Evolutionary conservation across 495 filamentous ascomycete species (phyloP).

Genomic region (Annulohypoxylon nitens): DNA sequence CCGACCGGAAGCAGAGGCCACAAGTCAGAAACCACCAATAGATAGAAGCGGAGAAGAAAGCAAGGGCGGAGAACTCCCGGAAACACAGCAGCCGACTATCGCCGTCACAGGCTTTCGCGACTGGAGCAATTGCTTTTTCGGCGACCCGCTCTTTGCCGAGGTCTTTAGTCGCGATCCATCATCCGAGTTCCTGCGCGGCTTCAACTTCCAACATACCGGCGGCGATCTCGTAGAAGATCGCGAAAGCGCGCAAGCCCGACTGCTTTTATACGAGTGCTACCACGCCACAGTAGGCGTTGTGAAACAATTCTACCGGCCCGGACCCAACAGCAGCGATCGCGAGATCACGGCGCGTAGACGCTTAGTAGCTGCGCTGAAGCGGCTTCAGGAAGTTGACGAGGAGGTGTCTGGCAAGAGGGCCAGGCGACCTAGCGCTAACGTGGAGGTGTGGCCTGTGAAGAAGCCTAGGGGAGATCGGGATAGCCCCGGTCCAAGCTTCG

Average conservation of each 20-base stretch:
- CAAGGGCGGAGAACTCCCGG: background rate
- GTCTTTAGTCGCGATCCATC: slow-evolving; percentile 62
- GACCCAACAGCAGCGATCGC: slow-evolving; percentile 55
- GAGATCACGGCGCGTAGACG: slow-evolving; percentile 62
- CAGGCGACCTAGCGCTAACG: slow-evolving; percentile 45
- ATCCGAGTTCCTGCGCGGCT: slow-evolving; percentile 59
- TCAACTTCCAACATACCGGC: slow-evolving; percentile 29
- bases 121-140: slow-evolving; percentile 70
- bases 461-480: slow-evolving; percentile 37
- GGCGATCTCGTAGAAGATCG: slow-evolving; percentile 55
- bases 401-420: slow-evolving; percentile 46
- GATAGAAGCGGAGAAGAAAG: slow-evolving; percentile 5
- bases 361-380: slow-evolving; percentile 55
- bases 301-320: slow-evolving; percentile 62
- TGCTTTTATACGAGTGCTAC: slow-evolving; percentile 65
- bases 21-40: background rate
- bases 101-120: slow-evolving; percentile 55
- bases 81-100: slow-evolving; percentile 23
- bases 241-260: slow-evolving; percentile 51
- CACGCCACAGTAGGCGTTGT: slow-evolving; percentile 61
- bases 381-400: slow-evolving; percentile 54
- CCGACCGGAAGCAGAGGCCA: background rate
- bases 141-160: slow-evolving; percentile 68
- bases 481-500: slow-evolving; percentile 5
- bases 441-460: slow-evolving; percentile 50